Base-by-base conservation (phyloP, 257 asterid genomes). In the Scutellaria barbata region DNA sequence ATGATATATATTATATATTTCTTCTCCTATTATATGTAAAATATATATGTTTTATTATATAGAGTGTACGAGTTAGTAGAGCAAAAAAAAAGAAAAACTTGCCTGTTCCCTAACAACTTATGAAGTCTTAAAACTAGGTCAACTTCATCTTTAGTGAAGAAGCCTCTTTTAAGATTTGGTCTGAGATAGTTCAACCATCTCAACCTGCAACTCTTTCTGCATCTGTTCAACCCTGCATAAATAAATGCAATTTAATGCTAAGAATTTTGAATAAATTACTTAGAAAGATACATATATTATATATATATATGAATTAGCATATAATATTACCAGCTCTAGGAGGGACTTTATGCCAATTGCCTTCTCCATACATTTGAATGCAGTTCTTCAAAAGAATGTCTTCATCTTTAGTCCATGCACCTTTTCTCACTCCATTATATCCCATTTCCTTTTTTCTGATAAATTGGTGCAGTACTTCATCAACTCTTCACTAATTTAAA, bases 321-420 rank as follows among this genome's bases (percentile, higher is more conserved):
- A n/a, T n/a, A n/a, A n/a, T n/a, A n/a, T n/a, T n/a, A n/a, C 90
- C 90, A 46, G 90, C 82, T 45, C 82, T 74, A 35, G 40, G 63
- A 25, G 90, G 90, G 58, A 83, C 87, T 64, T 63, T 81, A 66
- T 86, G 84, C 91, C 91, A 86, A 35, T 78, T 84, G n/a, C 87
- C 87, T 74, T 84, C 88, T 57, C 89, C 91, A 25, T 73, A 78
- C 3, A 52, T 72, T 0, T 82, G 55, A 10, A 81, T 62, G 60
- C 85, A 84, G 13, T 74, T 74, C 57, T 10, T 74, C 16, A 86
- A 65, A 0, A 82, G 81, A 57, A 4, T 5, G 52, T 85, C 90
- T 70, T 85, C 88, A 39, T 83, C 84, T 57, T 73, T 76, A 0
- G 75, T 75, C 90, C 90, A 86, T 8, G 81, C 74, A 63, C 89